phyloP scores from a whole-genome alignment of 2,329 filamentous ascomycete species.

The Fusarium chaquense region DNA sequence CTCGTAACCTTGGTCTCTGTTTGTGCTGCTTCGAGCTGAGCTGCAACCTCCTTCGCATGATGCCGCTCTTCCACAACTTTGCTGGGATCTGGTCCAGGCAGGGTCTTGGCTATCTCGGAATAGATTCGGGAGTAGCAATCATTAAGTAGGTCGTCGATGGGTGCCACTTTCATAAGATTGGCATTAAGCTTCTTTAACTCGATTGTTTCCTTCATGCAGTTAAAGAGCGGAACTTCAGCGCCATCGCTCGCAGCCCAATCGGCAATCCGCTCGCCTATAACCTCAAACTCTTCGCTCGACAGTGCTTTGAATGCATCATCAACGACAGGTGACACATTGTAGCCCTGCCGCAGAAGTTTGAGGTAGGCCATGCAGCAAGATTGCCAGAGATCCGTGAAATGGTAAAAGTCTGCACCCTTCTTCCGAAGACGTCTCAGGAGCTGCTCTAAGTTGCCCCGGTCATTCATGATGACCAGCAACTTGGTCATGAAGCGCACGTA shows the following conservation, averaged over 20 bases:
- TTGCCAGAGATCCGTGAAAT: slow-evolving; percentile 71
- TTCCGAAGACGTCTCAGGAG: slow-evolving; percentile 84
- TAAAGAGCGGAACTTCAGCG: slow-evolving; percentile 58
- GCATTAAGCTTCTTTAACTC: slow-evolving; percentile 81
- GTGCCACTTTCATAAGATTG: slow-evolving; percentile 83
- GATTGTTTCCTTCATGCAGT: slow-evolving; percentile 68
- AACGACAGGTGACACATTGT: slow-evolving; percentile 58
- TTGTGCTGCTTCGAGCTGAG: slow-evolving; percentile 52
- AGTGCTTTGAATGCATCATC: slow-evolving; percentile 69
- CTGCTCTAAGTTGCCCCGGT: slow-evolving; percentile 80
- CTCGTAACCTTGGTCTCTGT: slow-evolving; percentile 52
- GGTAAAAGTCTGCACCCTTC: slow-evolving; percentile 80
- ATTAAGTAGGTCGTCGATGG: slow-evolving; percentile 93
- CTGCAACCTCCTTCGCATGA: slow-evolving; percentile 57
- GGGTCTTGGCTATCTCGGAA: slow-evolving; percentile 70
- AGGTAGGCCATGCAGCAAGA: slow-evolving; percentile 66
- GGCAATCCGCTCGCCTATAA: slow-evolving; percentile 65
- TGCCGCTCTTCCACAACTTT: slow-evolving; percentile 61
- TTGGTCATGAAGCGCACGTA: slow-evolving; percentile 86
- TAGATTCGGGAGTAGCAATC: slow-evolving; percentile 89
- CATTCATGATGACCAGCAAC: slow-evolving; percentile 78
- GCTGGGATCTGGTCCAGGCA: slow-evolving; percentile 65
- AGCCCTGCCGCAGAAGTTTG: slow-evolving; percentile 63
- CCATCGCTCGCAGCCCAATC: slow-evolving; percentile 64
- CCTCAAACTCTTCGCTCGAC: slow-evolving; percentile 68